These are phyloP conservation scores for Hyphopichia pseudoburtonii DNA, from an alignment of 1,139 yeast species.

Conservation along the genomic window DNA sequence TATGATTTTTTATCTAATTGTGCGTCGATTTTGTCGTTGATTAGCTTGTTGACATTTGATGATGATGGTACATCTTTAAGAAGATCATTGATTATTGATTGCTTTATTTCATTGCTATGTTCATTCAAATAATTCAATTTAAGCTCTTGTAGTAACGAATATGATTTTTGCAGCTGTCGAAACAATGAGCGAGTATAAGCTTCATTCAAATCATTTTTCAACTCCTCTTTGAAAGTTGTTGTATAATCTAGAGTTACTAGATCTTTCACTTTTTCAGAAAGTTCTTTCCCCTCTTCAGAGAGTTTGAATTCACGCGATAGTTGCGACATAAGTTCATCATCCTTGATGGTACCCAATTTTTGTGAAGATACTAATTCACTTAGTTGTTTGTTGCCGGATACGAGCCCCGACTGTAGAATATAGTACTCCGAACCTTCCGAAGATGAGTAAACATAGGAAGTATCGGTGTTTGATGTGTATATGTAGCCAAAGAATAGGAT, in stretches of 20 bases:
- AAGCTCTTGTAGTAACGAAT: slow-evolving; percentile 15
- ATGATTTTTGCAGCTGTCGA: slow-evolving; percentile 11
- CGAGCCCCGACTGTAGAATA: slow-evolving; percentile 5
- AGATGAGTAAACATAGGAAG: neutral
- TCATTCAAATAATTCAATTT: slow-evolving; percentile 16
- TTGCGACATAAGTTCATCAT: slow-evolving; percentile 1
- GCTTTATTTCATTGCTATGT: slow-evolving; percentile 12
- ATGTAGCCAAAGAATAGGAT: slow-evolving; percentile 1
- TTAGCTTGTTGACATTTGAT: neutral
- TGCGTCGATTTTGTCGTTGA: slow-evolving; percentile 9
- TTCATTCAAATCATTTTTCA: slow-evolving; percentile 9
- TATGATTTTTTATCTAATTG: slow-evolving; percentile 9
- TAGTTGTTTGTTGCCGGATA: slow-evolving; percentile 2
- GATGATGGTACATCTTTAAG: slow-evolving; percentile 6
- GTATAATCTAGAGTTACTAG: slow-evolving; percentile 1
- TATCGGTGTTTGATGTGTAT: neutral
- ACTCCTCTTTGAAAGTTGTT: slow-evolving; percentile 4
- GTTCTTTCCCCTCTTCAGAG: slow-evolving; percentile 2
- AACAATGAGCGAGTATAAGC: slow-evolving; percentile 13
- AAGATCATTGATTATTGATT: slow-evolving; percentile 11
- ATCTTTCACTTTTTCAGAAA: slow-evolving; percentile 8
- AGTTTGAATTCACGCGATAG: slow-evolving; percentile 3
- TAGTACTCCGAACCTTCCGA: slow-evolving; percentile 1
- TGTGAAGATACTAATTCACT: slow-evolving; percentile 5
- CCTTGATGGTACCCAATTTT: neutral